These are phyloP conservation scores for Penicillium coffeae DNA, from an alignment of 495 filamentous ascomycete genomes.

Conservation along the genomic window DNA sequence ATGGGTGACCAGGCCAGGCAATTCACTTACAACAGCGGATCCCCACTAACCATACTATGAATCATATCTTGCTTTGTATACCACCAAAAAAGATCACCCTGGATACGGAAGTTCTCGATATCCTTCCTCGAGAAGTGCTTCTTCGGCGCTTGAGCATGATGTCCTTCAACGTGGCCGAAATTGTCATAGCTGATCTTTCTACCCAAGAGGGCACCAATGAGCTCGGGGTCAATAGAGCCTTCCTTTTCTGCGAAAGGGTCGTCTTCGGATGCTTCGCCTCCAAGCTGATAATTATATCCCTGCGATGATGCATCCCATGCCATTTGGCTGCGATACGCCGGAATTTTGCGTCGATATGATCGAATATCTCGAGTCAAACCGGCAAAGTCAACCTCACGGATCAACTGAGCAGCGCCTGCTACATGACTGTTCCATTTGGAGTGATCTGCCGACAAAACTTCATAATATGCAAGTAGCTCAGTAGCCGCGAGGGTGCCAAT, in stretches of 20 bases:
- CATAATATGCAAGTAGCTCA: conserved; percentile 86
- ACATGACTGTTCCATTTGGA: conserved; percentile 94
- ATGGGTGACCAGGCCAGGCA: not conserved
- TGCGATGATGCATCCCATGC: conserved; percentile 13
- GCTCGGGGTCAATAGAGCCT: conserved; percentile 32
- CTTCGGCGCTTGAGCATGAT: conserved; percentile 12
- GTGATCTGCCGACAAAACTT: conserved; percentile 92
- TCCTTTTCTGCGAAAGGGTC: conserved; percentile 46
- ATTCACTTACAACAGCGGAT: conserved; percentile 70
- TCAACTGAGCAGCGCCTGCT: conserved; percentile 74
- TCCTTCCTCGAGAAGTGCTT: conserved; percentile 62
- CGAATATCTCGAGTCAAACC: conserved; percentile 68
- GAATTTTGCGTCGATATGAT: conserved; percentile 37
- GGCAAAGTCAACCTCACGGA: conserved; percentile 77
- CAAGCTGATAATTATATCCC: conserved; percentile 15
- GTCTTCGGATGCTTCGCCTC: conserved; percentile 25
- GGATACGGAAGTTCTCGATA: conserved; percentile 70
- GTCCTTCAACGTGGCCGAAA: conserved; percentile 39
- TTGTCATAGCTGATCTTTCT: conserved; percentile 43
- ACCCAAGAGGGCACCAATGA: conserved; percentile 45
- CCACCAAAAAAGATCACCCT: conserved; percentile 95
- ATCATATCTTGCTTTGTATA: conserved; percentile 89
- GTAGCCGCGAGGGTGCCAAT: conserved; percentile 83
- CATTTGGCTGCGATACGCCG: conserved; percentile 20
- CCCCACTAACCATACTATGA: conserved; percentile 86